A percentile compares a stretch with the other conserved stretches of the same genome.
Evolutionary conservation across 768 basidiomycete genomes (phyloP).

Genomic region (Hemileccinum impolitum): DNA sequence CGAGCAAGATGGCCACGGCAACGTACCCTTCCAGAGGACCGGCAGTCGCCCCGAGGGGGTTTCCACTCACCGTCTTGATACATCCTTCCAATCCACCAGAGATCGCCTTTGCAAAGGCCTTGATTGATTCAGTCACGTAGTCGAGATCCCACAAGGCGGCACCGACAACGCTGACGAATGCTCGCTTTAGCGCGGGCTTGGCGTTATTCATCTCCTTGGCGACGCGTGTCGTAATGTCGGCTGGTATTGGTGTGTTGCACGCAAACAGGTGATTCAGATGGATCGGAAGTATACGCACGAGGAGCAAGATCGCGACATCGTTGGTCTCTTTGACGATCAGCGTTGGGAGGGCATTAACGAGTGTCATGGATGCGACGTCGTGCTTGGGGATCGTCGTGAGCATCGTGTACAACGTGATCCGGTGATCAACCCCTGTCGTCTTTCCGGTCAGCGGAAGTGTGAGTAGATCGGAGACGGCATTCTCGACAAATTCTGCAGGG

Average conservation of each 20-base stretch:
- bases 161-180: conserved; percentile 64
- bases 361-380: conserved; percentile 42
- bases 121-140: conserved; percentile 24
- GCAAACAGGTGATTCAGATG: conserved; percentile 60
- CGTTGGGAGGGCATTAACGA: conserved; percentile 38
- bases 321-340: conserved; percentile 74
- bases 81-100: conserved; percentile 63
- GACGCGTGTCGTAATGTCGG: conserved; percentile 47
- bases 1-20: conserved; percentile 63
- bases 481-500: conserved; percentile 37
- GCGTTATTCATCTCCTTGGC: conserved; percentile 67
- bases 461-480: conserved; percentile 62
- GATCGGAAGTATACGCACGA: conserved; percentile 50
- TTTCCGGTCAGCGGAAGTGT: conserved; percentile 80
- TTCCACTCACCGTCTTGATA: conserved; percentile 61
- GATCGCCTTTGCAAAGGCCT: conserved; percentile 52
- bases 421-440: conserved; percentile 84
- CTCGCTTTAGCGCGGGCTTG: conserved; percentile 60
- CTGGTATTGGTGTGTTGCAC: conserved; percentile 37
- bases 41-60: conserved; percentile 53
- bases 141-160: conserved; percentile 49
- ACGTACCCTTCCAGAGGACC: conserved; percentile 87
- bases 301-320: conserved; percentile 55
- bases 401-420: conserved; percentile 78
- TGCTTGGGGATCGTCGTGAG: conserved; percentile 52